phyloP scores from a whole-genome alignment of 2,329 filamentous ascomycete genomes.

The Lasiodiplodia citricola region DNA sequence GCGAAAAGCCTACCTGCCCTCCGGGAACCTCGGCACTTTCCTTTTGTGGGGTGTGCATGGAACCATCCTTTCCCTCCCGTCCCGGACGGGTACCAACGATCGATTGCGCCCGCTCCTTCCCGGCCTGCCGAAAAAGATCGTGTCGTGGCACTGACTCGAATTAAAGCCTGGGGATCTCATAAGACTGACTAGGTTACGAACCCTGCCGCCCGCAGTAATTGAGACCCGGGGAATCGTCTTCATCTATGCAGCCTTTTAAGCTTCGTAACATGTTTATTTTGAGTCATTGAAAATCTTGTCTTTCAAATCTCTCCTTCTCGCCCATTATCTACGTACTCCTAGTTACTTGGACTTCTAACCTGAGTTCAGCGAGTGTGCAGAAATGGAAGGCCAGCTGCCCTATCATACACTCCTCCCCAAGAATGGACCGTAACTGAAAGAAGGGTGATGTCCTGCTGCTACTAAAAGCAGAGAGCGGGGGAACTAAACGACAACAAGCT shows the following conservation, averaged over 20 bases:
- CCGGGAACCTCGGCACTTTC: not conserved
- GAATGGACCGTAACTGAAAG: not conserved
- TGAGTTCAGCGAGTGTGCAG: slow-evolving; percentile 4
- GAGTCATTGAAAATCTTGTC: not conserved
- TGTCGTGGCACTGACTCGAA: not conserved
- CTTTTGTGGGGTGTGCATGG: not conserved
- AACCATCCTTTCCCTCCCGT: not conserved
- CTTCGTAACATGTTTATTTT: not conserved
- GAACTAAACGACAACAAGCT: not conserved
- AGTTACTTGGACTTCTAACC: not conserved
- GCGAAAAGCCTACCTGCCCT: not conserved
- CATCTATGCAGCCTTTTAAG: not conserved
- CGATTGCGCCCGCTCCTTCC: not conserved
- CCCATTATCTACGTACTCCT: not conserved
- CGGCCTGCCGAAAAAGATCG: not conserved
- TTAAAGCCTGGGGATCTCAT: not conserved
- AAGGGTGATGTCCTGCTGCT: not conserved
- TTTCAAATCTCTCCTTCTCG: not conserved
- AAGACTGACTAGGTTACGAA: too few species aligned
- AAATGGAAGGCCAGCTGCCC: slow-evolving; percentile 18
- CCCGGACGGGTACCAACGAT: not conserved
- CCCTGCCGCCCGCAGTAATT: too few species aligned
- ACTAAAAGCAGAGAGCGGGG: not conserved
- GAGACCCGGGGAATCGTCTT: too few species aligned
- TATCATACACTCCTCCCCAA: slow-evolving; percentile 3